Conservation (phyloP, 2,329 filamentous ascomycete species). For the Cladosporium colombiae region DNA sequence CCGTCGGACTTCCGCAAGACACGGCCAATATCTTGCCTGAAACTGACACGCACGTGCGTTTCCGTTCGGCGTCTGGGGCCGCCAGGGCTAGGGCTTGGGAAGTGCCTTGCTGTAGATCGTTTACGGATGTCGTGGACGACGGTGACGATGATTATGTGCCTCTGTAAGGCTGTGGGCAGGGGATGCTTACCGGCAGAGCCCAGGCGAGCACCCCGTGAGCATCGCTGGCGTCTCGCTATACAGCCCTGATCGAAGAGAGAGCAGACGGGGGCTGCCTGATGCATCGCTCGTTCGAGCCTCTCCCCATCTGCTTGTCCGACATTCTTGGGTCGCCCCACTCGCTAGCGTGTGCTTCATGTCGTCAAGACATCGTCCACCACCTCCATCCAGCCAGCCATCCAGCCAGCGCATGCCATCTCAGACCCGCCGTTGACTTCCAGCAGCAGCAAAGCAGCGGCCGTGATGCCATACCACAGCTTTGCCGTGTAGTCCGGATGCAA, state of each 20-base stretch:
- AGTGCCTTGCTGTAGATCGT: neutral
- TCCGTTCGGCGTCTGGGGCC: constrained; percentile 12
- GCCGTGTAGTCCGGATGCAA: constrained; percentile 2
- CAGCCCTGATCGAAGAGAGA: neutral
- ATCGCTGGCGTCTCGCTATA: neutral
- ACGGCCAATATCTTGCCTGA: constrained; percentile 6
- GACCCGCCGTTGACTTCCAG: constrained; percentile 7
- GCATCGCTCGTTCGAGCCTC: neutral
- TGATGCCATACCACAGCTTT: constrained; percentile 13
- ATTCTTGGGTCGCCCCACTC: constrained; percentile 14
- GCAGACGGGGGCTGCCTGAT: neutral
- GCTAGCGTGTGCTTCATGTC: constrained; percentile 17
- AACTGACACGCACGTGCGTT: constrained; percentile 16
- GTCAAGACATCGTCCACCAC: constrained; percentile 15
- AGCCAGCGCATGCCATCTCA: constrained; percentile 8
- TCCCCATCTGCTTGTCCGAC: constrained; percentile 13
- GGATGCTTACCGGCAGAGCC: neutral
- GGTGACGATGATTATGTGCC: constrained; percentile 13
- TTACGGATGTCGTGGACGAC: neutral
- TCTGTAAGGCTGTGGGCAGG: constrained; percentile 5
- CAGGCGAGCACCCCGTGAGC: neutral
- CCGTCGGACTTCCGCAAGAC: constrained; percentile 7
- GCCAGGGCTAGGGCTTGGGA: constrained; percentile 5
- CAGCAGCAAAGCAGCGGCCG: neutral
- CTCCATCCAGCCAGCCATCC: neutral